Evolutionary conservation across 1,284 basidiomycete genomes (phyloP), one percentile per base, ranked within the genome.

Genomic region (Golubevia pallescens): DNA sequence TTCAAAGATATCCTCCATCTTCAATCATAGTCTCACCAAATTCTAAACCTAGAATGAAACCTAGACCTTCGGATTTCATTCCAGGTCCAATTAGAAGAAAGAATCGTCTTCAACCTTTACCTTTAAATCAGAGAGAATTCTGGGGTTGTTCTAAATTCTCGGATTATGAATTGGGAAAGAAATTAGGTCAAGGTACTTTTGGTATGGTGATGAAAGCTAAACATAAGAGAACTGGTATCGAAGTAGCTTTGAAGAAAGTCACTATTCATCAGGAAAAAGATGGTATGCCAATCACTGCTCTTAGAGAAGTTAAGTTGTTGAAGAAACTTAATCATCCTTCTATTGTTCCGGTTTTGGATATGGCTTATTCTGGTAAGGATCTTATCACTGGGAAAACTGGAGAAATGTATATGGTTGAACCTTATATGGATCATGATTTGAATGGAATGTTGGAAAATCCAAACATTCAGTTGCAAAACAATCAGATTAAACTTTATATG

Each of bases 401-500:
- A 14, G 78, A 80, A 42, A 80, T 85, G n/a, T 85, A 77, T 67
- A 85, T 85, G 82, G 81, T 85, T 52, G 79, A 81, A 62, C 82
- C 82, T 0, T 85, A 85, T 71, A 85, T 85, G 82, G 81, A 85
- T 55, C 82, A 85, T 65, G 82, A 85, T 61, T 65, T 85, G 19
- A 81, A 81, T 56, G 82, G 82, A 8, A 70, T 85, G 71, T 57
- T 85, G 7, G 68, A 67, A 59, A 81, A 84, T 21, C 80, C 77
- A 0, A 69, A 64, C 20, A 73, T 77, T 7, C 69, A 70, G 13
- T 66, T 85, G 21, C 75, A 73, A 19, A 66, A 70, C 54, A 67
- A 66, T 20, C 82, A 85, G 69, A 85, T 85, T 71, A 85, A 85
- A 66, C 69, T 85, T 21, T 85, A 85, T 66, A 84, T 84, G 79